phyloP scores from a whole-genome alignment of 352 stramenopile species.

The Saprolegnia parasitica region DNA sequence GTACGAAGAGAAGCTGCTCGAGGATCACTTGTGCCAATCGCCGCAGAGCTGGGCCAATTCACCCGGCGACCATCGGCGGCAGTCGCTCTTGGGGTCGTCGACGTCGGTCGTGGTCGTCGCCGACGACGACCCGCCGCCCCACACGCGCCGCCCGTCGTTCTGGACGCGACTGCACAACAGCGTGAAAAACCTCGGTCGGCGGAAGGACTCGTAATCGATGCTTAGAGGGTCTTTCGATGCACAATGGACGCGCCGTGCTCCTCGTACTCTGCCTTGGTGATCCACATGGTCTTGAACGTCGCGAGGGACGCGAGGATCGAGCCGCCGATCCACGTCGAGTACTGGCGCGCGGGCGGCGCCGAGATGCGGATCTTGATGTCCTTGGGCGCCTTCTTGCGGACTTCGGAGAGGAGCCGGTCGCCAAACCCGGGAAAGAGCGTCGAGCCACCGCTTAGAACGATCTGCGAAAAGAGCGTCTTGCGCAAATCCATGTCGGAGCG shows the following conservation, averaged over 20 bases:
- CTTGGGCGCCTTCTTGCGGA: conserved; percentile 86
- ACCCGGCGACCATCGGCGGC: conserved; percentile 53
- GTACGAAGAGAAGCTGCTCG: conserved; percentile 77
- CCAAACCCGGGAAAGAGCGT: conserved; percentile 94
- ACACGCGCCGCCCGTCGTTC: conserved; percentile 58
- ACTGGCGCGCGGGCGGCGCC: conserved; percentile 91
- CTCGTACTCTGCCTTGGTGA: conserved; percentile 98
- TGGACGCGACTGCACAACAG: conserved; percentile 72
- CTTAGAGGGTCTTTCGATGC: conserved; percentile 93
- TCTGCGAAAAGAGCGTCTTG: conserved; percentile 90
- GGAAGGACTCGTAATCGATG: background rate
- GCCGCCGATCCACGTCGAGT: conserved; percentile 96
- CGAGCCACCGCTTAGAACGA: conserved; percentile 92
- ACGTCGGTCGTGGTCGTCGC: conserved; percentile 43
- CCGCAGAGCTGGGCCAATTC: conserved; percentile 81
- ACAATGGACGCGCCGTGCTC: conserved; percentile 96
- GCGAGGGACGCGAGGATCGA: conserved; percentile 96
- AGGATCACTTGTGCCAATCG: conserved; percentile 72
- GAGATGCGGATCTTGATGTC: conserved; percentile 95
- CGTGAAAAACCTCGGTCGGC: conserved; percentile 51
- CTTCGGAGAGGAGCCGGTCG: conserved; percentile 92
- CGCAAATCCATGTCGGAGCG: conserved; percentile 97
- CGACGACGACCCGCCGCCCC: conserved; percentile 33
- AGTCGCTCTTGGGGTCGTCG: conserved; percentile 59
- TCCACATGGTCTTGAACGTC: conserved; percentile 99